Percentiles rank a stretch among this genome's conserved stretches.
These are phyloP conservation scores for Podila clonocystis DNA, from an alignment of 192 early-diverging fungal species.

Conservation along the genomic window DNA sequence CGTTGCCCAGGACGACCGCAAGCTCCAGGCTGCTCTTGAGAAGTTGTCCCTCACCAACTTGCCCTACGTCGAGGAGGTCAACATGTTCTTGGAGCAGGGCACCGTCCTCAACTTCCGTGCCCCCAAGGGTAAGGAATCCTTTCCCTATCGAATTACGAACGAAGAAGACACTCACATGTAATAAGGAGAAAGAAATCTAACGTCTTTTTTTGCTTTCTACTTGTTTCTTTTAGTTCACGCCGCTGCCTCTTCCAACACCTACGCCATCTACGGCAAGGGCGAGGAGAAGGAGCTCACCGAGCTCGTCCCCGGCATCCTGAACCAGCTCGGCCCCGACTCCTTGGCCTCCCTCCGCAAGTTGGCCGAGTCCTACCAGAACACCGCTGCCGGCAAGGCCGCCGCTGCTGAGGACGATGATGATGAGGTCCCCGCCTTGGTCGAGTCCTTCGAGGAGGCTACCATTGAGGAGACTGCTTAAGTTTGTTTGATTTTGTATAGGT, in stretches of 20 bases:
- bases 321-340: constrained; percentile 90
- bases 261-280: constrained; percentile 88
- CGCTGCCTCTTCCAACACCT: constrained; percentile 90
- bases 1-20: constrained; percentile 89
- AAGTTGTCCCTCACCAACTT: constrained; percentile 92
- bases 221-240: too few relatives aligned
- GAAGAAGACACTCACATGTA: background rate
- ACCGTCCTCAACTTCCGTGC: constrained; percentile 90
- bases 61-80: constrained; percentile 93
- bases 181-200: too few relatives aligned
- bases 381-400: constrained; percentile 60
- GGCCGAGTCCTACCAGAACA: constrained; percentile 84
- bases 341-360: constrained; percentile 87
- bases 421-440: constrained; percentile 95
- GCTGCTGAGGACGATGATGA: constrained; percentile 81
- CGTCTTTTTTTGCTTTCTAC: too few relatives aligned
- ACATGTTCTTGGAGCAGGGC: constrained; percentile 98
- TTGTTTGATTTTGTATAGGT: background rate
- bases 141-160: background rate
- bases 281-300: constrained; percentile 88
- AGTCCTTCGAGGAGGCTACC: constrained; percentile 66
- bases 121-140: constrained; percentile 79
- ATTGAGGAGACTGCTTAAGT: constrained; percentile 52
- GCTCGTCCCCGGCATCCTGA: constrained; percentile 81
- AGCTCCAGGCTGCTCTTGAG: constrained; percentile 89